These are phyloP conservation scores for Elongisporangium senticosum DNA, from an alignment of 352 stramenopile genomes.

Conservation along the genomic window DNA sequence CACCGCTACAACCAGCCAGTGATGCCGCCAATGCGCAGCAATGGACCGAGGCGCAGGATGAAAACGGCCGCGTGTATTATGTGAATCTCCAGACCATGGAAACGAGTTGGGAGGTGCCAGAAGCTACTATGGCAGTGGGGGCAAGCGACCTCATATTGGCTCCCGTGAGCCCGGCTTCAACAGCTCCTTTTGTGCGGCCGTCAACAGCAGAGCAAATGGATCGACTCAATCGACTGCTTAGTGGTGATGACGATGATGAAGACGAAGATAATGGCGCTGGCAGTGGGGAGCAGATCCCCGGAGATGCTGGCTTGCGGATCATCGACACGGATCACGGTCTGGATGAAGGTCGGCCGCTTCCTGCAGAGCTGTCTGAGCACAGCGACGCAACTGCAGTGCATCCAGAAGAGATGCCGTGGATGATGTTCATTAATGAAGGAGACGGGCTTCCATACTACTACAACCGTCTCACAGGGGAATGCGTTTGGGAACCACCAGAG, in stretches of 20 bases:
- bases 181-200: conserved; percentile 8
- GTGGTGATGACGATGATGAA: conserved; percentile 30
- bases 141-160: neutral
- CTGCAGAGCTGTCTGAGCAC: conserved; percentile 2
- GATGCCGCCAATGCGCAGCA: neutral
- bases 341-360: neutral
- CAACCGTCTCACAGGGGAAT: conserved; percentile 49
- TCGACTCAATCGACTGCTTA: conserved; percentile 47
- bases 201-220: conserved; percentile 64
- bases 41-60: conserved; percentile 41
- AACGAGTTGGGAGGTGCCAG: conserved; percentile 37
- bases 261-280: conserved; percentile 15
- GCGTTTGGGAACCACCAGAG: conserved; percentile 57
- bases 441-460: conserved; percentile 70
- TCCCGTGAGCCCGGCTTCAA: conserved; percentile 1
- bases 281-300: conserved; percentile 1
- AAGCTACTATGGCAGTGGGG: neutral
- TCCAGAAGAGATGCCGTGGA: conserved; percentile 27
- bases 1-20: conserved; percentile 1
- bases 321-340: neutral
- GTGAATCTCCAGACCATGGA: conserved; percentile 50
- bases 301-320: neutral
- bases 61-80: conserved; percentile 38
- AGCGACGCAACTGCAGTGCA: neutral
- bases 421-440: conserved; percentile 66